These are phyloP conservation scores for Fomitopsis serialis DNA, from an alignment of 768 basidiomycete genomes.

Conservation along the genomic window DNA sequence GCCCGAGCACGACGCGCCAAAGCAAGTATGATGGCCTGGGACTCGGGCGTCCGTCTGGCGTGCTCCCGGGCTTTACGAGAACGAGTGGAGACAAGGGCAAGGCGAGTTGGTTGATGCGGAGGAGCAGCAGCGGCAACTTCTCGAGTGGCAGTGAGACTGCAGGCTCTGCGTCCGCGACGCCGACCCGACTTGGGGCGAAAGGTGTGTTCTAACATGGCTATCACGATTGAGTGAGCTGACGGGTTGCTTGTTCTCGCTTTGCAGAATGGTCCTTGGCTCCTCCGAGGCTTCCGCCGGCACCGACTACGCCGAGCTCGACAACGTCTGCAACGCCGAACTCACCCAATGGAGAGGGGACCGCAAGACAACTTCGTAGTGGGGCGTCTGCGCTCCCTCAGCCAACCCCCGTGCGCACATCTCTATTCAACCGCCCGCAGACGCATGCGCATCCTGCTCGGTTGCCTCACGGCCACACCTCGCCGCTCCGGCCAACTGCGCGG, in stretches of 20 bases:
- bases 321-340: constrained; percentile 23
- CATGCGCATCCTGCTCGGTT: constrained; percentile 14
- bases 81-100: constrained; percentile 23
- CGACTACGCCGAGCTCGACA: constrained; percentile 53
- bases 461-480: constrained; percentile 1
- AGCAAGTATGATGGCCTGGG: constrained; percentile 60
- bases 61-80: constrained; percentile 14
- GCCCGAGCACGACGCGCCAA: constrained; percentile 52
- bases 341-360: constrained; percentile 17
- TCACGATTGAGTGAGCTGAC: background rate
- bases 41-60: constrained; percentile 48
- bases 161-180: constrained; percentile 49
- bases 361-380: constrained; percentile 1
- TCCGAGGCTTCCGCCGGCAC: constrained; percentile 37
- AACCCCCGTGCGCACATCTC: constrained; percentile 1
- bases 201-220: constrained; percentile 26
- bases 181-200: constrained; percentile 51
- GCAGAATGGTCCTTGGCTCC: constrained; percentile 55
- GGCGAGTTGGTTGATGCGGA: constrained; percentile 61
- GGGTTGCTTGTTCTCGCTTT: constrained; percentile 7
- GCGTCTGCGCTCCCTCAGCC: constrained; percentile 5
- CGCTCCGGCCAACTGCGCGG: background rate
- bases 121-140: constrained; percentile 79
- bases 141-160: constrained; percentile 68
- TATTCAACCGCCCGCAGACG: constrained; percentile 11